phyloP scores from a whole-genome alignment of 2,329 filamentous ascomycete species.

The Pezicula carpinea region DNA sequence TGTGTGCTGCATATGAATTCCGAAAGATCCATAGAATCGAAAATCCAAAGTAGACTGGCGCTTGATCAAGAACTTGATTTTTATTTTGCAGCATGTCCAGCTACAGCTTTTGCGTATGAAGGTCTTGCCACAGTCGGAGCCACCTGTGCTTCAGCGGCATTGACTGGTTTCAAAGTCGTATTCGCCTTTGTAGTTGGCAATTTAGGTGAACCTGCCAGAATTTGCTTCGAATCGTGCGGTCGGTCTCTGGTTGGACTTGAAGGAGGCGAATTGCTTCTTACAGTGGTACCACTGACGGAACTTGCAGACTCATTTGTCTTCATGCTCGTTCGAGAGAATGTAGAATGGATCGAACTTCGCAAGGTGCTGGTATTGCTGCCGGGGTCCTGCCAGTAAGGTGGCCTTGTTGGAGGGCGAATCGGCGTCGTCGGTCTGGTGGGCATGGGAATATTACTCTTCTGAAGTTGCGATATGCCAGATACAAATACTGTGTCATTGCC shows the following conservation, averaged over 20 bases:
- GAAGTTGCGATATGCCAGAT: neutral
- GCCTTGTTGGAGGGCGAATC: slow-evolving; percentile 2
- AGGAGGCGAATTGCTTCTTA: slow-evolving; percentile 10
- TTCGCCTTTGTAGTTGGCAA: neutral
- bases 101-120: slow-evolving; percentile 1
- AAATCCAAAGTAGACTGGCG: no score
- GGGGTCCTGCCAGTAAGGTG: slow-evolving; percentile 3
- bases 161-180: neutral
- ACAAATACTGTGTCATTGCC: neutral
- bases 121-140: neutral
- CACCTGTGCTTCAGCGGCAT: neutral
- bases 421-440: slow-evolving; percentile 14
- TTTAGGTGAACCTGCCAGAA: neutral
- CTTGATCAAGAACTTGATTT: no score
- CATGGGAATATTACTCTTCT: slow-evolving; percentile 7
- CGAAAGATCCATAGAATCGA: no score
- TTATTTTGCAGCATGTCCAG: neutral
- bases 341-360: slow-evolving; percentile 12
- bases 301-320: slow-evolving; percentile 12
- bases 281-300: slow-evolving; percentile 9
- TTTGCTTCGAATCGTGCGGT: neutral
- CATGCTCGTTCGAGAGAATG: slow-evolving; percentile 12
- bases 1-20: no score
- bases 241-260: slow-evolving; percentile 10
- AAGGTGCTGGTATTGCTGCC: slow-evolving; percentile 15